These are phyloP conservation scores for Amyloporia xantha DNA, from an alignment of 768 basidiomycete species.

Conservation along the genomic window DNA sequence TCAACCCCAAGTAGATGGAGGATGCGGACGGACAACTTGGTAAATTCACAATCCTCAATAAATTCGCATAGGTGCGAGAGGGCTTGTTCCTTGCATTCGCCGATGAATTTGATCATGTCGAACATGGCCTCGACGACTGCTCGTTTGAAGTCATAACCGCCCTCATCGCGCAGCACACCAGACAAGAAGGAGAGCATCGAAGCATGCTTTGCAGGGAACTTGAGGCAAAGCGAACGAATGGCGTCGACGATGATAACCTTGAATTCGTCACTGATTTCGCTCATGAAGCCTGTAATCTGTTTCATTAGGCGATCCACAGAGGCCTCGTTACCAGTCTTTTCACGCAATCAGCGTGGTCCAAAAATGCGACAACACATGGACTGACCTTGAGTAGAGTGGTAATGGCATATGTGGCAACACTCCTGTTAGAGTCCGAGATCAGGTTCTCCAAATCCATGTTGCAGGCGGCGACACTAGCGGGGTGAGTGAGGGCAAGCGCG, in stretches of 20 bases:
- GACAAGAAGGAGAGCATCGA: constrained; percentile 98
- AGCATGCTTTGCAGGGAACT: constrained; percentile 95
- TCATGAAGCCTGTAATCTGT: constrained; percentile 98
- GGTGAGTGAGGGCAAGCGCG: constrained; percentile 79
- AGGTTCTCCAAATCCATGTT: constrained; percentile 96
- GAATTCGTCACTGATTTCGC: constrained; percentile 99
- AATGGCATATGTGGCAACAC: constrained; percentile 97
- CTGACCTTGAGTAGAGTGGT: constrained; percentile 92
- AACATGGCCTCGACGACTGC: constrained; percentile 99
- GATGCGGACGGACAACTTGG: constrained; percentile 95
- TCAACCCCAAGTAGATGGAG: constrained; percentile 93
- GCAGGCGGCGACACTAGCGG: constrained; percentile 80
- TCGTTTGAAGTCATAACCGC: constrained; percentile 99
- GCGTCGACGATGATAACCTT: constrained; percentile 99
- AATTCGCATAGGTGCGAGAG: constrained; percentile 98
- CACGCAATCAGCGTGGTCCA: too few species aligned
- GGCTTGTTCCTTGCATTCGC: constrained; percentile 94
- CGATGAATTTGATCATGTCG: constrained; percentile 99
- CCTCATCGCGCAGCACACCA: constrained; percentile 94
- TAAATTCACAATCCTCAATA: constrained; percentile 99
- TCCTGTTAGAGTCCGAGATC: constrained; percentile 92
- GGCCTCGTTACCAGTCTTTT: constrained; percentile 94
- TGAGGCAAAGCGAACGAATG: constrained; percentile 95
- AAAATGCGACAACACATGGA: too few species aligned
- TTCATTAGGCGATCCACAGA: constrained; percentile 99